Conservation (phyloP, 2,329 filamentous ascomycete species). For the Aureobasidium vineae region DNA sequence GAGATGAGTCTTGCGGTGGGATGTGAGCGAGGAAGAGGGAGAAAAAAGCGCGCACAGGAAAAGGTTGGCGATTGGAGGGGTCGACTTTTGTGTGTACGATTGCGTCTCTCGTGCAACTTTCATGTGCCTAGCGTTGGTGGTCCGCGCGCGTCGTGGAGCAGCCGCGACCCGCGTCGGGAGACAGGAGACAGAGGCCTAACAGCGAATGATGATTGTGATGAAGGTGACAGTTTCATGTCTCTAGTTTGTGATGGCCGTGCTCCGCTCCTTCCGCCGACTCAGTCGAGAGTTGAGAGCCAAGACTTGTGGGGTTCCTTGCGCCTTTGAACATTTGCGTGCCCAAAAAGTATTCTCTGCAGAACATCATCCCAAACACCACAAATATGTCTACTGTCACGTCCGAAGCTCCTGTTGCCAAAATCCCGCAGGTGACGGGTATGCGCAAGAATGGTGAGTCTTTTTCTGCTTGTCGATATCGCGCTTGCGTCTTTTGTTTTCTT, state of each 20-base stretch:
- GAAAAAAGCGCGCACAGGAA: conserved; percentile 10
- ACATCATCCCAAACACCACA: background rate
- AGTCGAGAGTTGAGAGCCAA: conserved; percentile 3
- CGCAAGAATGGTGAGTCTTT: conserved; percentile 71
- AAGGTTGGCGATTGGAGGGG: background rate
- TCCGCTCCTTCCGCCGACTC: background rate
- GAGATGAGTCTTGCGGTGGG: background rate
- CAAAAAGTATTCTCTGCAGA: conserved; percentile 10
- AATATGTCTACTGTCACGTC: conserved; percentile 49
- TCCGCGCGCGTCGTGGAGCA: conserved; percentile 4
- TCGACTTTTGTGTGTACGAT: background rate
- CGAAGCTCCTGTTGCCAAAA: conserved; percentile 41
- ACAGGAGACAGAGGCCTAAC: background rate
- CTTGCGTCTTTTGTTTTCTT: background rate
- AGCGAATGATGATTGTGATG: conserved; percentile 2
- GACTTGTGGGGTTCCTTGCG: conserved; percentile 2
- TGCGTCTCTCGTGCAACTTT: conserved; percentile 10
- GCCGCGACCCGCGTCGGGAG: background rate
- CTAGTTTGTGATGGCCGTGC: background rate
- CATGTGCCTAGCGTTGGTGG: conserved; percentile 11
- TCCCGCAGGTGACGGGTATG: conserved; percentile 54
- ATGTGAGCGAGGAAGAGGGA: background rate
- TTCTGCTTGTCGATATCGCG: background rate
- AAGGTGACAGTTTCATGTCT: background rate
- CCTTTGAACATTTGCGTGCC: conserved; percentile 11